Percentiles rank a stretch among this genome's conserved stretches.
Evolutionary conservation across 768 basidiomycete genomes (phyloP).

Genomic region (Rhodocollybia butyracea): DNA sequence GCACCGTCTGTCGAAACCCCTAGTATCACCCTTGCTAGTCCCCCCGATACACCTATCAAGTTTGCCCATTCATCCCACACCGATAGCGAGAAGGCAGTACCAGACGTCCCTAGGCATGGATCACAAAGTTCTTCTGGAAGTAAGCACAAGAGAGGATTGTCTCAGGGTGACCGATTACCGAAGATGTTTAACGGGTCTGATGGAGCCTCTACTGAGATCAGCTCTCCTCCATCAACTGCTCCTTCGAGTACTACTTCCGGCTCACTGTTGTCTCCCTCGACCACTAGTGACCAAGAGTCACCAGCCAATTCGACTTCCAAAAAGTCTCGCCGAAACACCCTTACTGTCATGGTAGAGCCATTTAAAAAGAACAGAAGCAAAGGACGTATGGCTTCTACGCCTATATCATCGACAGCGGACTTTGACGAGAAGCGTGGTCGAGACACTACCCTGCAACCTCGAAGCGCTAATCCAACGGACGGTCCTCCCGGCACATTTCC

Average conservation of each 20-base stretch:
- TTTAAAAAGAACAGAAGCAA: conserved; percentile 48
- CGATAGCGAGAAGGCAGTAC: conserved; percentile 15
- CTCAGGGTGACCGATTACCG: neutral
- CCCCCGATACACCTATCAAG: conserved; percentile 32
- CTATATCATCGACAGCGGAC: conserved; percentile 22
- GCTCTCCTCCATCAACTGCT: neutral
- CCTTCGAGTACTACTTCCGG: neutral
- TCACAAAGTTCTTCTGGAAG: conserved; percentile 9
- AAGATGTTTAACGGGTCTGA: conserved; percentile 3
- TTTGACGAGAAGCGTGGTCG: conserved; percentile 19
- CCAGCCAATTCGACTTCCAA: conserved; percentile 28
- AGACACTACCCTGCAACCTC: conserved; percentile 10
- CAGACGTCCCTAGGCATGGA: neutral
- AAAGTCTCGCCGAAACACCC: conserved; percentile 73
- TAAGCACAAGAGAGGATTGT: conserved; percentile 9
- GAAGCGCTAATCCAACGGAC: conserved; percentile 10
- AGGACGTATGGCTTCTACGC: conserved; percentile 29
- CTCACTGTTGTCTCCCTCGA: conserved; percentile 12
- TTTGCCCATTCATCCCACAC: conserved; percentile 15
- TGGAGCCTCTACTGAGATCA: neutral
- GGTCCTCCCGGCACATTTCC: conserved; percentile 13
- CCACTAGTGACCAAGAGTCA: conserved; percentile 26
- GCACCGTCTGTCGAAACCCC: conserved; percentile 28
- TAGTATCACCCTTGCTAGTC: conserved; percentile 38
- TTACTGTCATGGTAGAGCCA: conserved; percentile 86